Base-by-base conservation (phyloP, 768 basidiomycete genomes). In the Boletus reticuloceps region DNA sequence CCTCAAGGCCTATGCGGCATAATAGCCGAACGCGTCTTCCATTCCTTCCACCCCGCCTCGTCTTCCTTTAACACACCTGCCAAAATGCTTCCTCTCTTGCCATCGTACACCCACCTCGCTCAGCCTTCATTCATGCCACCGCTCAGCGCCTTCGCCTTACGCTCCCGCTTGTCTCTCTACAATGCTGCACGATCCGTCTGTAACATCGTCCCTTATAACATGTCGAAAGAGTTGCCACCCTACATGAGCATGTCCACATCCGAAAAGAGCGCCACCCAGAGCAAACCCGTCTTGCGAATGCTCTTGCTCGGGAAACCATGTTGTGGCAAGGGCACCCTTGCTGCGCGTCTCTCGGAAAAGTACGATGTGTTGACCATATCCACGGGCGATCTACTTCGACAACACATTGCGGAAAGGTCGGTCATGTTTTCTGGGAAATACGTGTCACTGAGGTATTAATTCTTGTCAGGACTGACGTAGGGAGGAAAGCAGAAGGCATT, bases 311-410 rank as follows among this genome's bases (percentile, higher is more conserved):
- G 80, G 27, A 82, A 82, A 64, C 80, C 79, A 12, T 88, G 88
- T 34, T 84, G 86, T 34, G 88, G 88, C 50, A 90, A 95, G 74
- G 93, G 93, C 34, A 95, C 93, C 6, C 77, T 94, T 43, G 79
- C 88, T 9, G 76, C 80, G 7, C 80, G 85, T 37, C 80, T 95
- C 34, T 81, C 87, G 50, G 77, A 83, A 58, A 88, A 87, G 64
- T 93, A 89, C 69, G 83, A 88, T 59, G 79, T 94, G 39, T 62
- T 83, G 16, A 81, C 84, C 27, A 73, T 94, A 54, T 92, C 89
- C 4, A 90, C 91, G 3, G 93, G 92, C 19, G 92, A 96, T 70
- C 74, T 94, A 20, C 74, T 95, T 59, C 79, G 94, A 58, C 85
- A 86, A 55, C 89, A 96, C 60, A 94, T 96, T 61, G 74, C 78